Evolutionary conservation across 768 basidiomycete species (phyloP).

Genomic region (Termitomyces sp.): DNA sequence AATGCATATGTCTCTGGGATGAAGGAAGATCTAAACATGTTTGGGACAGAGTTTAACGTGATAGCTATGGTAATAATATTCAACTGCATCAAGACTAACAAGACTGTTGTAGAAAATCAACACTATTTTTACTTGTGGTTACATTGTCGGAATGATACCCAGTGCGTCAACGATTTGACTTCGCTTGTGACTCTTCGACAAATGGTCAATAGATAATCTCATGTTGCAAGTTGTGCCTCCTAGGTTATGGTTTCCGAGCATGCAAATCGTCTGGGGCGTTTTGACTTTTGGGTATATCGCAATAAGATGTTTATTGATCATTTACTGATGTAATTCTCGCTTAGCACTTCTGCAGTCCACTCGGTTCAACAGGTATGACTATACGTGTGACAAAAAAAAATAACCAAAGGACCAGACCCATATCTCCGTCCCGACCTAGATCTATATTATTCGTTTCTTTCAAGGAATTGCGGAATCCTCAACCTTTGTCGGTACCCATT

Average conservation of each 20-base stretch:
- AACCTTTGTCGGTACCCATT: constrained; percentile 72
- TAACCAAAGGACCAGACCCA: neutral
- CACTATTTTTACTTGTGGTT: constrained; percentile 69
- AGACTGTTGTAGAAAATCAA: constrained; percentile 47
- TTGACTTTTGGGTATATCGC: constrained; percentile 52
- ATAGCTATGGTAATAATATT: constrained; percentile 4
- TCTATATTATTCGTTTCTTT: constrained; percentile 67
- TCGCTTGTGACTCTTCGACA: neutral
- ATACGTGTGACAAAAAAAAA: neutral
- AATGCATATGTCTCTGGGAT: constrained; percentile 81
- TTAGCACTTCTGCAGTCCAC: constrained; percentile 49
- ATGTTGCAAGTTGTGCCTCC: constrained; percentile 59
- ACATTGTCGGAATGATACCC: constrained; percentile 70
- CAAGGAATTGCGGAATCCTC: constrained; percentile 71
- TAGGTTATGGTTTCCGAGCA: constrained; percentile 58
- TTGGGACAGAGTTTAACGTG: constrained; percentile 58
- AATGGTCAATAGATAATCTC: constrained; percentile 44
- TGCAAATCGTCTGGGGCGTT: constrained; percentile 62
- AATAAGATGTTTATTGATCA: neutral
- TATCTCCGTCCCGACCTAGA: constrained; percentile 23
- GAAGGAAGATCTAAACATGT: constrained; percentile 65
- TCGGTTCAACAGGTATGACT: constrained; percentile 53
- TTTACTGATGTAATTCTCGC: neutral
- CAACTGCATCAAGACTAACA: neutral
- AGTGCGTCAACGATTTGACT: constrained; percentile 28